Conservation (phyloP, 768 basidiomycete genomes). For the Russula foetens region DNA sequence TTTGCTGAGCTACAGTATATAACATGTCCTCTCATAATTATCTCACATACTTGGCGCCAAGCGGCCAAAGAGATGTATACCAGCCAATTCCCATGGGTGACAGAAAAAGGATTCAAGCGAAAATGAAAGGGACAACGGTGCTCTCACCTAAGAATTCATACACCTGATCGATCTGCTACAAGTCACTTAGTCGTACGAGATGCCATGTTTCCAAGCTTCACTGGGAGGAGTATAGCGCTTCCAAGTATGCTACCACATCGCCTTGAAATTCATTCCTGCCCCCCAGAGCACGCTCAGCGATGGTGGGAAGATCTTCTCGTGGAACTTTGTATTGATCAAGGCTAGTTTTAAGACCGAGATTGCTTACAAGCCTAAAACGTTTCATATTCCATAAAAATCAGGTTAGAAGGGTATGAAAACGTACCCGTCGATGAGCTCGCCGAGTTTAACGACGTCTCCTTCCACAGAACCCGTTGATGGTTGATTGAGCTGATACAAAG, state of each 20-base stretch:
- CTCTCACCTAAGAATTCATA: background rate
- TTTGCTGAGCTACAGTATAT: no score
- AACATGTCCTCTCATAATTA: no score
- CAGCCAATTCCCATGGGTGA: no score
- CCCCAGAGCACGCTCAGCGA: conserved; percentile 45
- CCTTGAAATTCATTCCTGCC: conserved; percentile 32
- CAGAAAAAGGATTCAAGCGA: background rate
- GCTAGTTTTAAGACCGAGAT: conserved; percentile 50
- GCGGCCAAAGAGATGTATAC: no score
- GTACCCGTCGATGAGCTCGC: conserved; percentile 47
- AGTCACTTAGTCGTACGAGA: background rate
- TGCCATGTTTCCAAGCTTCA: background rate
- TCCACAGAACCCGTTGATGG: conserved; percentile 57
- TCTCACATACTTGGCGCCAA: no score
- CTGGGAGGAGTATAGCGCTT: conserved; percentile 32
- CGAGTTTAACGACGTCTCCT: conserved; percentile 50
- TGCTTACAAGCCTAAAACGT: conserved; percentile 49
- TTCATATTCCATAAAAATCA: background rate
- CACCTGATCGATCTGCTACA: background rate
- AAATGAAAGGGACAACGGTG: background rate
- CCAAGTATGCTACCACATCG: conserved; percentile 42
- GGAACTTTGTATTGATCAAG: conserved; percentile 61
- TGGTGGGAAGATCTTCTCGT: conserved; percentile 39
- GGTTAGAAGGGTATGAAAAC: conserved; percentile 19
- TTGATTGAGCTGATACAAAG: conserved; percentile 50